Evolutionary conservation across 768 basidiomycete genomes (phyloP).

Genomic region (Leccinum rimulosum): DNA sequence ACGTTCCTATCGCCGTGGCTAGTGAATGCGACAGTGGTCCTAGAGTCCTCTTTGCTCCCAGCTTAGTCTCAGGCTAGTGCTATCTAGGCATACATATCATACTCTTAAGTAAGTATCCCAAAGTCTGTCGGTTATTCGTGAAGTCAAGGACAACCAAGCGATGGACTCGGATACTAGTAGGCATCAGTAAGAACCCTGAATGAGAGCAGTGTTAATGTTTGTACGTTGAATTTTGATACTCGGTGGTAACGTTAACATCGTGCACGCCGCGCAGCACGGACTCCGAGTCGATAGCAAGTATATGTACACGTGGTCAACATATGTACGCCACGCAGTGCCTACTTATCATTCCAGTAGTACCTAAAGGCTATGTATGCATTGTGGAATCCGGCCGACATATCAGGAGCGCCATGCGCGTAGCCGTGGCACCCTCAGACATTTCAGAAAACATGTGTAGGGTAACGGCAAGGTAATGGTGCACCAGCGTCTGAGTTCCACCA

Average conservation of each 20-base stretch:
- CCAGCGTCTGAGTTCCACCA: neutral
- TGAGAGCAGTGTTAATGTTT: neutral
- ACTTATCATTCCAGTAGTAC: neutral
- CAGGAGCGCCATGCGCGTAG: neutral
- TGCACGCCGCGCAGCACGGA: conserved; percentile 4
- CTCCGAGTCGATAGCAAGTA: too few species aligned
- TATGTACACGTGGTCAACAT: neutral
- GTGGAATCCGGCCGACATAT: neutral
- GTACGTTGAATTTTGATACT: conserved; percentile 7
- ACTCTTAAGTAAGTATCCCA: too few species aligned
- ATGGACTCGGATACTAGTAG: neutral
- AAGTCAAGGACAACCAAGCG: neutral
- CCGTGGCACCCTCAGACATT: neutral
- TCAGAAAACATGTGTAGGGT: neutral
- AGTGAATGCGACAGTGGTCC: neutral
- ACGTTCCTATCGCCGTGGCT: conserved; percentile 5
- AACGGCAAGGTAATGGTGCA: neutral
- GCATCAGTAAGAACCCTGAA: neutral
- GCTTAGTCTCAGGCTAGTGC: neutral
- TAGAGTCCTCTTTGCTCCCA: neutral
- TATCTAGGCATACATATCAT: too few species aligned
- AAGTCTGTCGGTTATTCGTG: neutral
- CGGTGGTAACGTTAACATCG: neutral
- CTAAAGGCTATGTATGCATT: neutral
- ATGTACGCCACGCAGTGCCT: neutral